Conservation (phyloP, 202 grass and related monocot species). For the Setaria viridis region DNA sequence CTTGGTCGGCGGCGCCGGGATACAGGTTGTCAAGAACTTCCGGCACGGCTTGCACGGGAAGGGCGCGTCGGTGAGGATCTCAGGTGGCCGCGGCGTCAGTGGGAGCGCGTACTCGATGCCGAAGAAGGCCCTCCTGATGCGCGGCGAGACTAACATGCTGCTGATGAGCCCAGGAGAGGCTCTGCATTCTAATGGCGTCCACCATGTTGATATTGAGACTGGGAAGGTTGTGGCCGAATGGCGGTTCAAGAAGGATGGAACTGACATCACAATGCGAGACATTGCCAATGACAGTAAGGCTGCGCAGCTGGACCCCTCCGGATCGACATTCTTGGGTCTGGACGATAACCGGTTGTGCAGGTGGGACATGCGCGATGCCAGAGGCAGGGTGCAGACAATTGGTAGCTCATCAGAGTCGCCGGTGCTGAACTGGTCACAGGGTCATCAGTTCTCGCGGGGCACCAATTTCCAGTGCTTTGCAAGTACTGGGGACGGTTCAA, state of each 20-base stretch:
- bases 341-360: conserved; percentile 86
- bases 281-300: conserved; percentile 88
- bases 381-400: conserved; percentile 77
- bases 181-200: conserved; percentile 55
- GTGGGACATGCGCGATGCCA: conserved; percentile 89
- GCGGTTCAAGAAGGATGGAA: conserved; percentile 85
- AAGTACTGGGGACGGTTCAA: conserved; percentile 80
- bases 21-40: conserved; percentile 93
- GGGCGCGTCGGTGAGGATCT: conserved; percentile 72
- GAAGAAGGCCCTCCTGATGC: conserved; percentile 82
- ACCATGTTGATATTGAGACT: conserved; percentile 89
- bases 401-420: conserved; percentile 60
- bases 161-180: conserved; percentile 74
- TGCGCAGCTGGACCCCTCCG: conserved; percentile 77
- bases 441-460: conserved; percentile 83
- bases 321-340: conserved; percentile 82
- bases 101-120: conserved; percentile 42
- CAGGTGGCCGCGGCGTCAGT: conserved; percentile 14
- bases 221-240: conserved; percentile 84
- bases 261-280: conserved; percentile 79
- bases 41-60: conserved; percentile 83
- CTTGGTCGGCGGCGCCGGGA: conserved; percentile 68
- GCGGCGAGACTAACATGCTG: conserved; percentile 84
- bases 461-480: conserved; percentile 96
- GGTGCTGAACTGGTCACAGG: conserved; percentile 81